A percentile compares a stretch with the other conserved stretches of the same genome.
Evolutionary conservation across 2,329 filamentous ascomycete genomes (phyloP).

Genomic region (Thielaviopsis euricoi): DNA sequence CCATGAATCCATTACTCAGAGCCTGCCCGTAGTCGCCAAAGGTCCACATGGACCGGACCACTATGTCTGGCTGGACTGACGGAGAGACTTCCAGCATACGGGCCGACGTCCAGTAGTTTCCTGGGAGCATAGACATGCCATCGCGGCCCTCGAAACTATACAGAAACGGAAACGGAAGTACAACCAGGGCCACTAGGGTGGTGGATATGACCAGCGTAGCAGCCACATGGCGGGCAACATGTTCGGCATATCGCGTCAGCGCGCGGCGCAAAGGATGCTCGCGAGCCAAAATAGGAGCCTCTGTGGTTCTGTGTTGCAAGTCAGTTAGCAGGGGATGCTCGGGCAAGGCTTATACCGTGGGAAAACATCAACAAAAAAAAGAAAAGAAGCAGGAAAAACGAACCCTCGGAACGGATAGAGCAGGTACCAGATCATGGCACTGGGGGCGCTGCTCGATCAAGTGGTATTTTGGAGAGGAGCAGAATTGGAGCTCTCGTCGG

Average conservation of each 20-base stretch:
- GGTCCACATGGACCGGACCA: conserved; percentile 69
- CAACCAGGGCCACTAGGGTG: conserved; percentile 49
- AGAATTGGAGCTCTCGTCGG: background rate
- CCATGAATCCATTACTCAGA: conserved; percentile 46
- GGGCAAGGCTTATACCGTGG: background rate
- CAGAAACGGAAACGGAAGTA: conserved; percentile 62
- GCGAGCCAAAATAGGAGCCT: conserved; percentile 48
- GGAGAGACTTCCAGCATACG: conserved; percentile 40
- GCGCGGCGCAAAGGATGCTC: conserved; percentile 47
- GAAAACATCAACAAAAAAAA: background rate
- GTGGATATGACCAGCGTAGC: conserved; percentile 60
- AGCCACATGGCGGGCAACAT: conserved; percentile 57
- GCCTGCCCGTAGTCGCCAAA: conserved; percentile 70
- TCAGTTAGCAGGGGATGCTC: background rate
- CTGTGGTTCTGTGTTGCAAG: conserved; percentile 42
- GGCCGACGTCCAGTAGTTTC: conserved; percentile 68
- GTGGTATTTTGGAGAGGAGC: background rate
- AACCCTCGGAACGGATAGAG: conserved; percentile 64
- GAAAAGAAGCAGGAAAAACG: conserved; percentile 20
- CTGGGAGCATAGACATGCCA: conserved; percentile 54
- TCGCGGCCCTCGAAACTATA: conserved; percentile 56
- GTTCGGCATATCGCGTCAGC: conserved; percentile 53
- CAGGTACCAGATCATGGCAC: conserved; percentile 56
- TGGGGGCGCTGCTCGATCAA: conserved; percentile 2
- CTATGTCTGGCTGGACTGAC: conserved; percentile 46